phyloP scores from a whole-genome alignment of 176 grass and related monocot genomes.

The Aechmea fasciata region DNA sequence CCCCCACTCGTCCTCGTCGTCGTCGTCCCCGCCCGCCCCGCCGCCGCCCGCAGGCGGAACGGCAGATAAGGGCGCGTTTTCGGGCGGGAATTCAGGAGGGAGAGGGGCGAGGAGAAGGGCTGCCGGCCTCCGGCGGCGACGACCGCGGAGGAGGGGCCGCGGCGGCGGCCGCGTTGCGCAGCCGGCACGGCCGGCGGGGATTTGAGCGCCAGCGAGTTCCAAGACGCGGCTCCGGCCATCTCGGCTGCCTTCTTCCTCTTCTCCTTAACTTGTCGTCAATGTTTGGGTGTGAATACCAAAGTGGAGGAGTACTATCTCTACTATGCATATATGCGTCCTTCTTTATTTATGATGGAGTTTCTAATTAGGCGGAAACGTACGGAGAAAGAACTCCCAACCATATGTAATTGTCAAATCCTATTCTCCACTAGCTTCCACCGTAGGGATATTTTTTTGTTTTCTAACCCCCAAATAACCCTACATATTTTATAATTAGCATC shows the following conservation, averaged over 20 bases:
- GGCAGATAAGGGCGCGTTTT: neutral
- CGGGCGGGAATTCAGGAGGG: slow-evolving; percentile 7
- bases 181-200: slow-evolving; percentile 7
- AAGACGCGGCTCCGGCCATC: slow-evolving; percentile 34
- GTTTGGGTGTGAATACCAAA: too few species aligned
- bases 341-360: too few species aligned
- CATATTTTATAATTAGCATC: too few species aligned
- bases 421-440: too few species aligned
- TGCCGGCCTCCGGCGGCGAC: neutral
- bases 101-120: neutral
- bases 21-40: slow-evolving; percentile 25
- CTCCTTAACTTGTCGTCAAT: too few species aligned
- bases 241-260: neutral
- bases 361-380: too few species aligned
- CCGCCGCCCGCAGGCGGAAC: slow-evolving; percentile 16
- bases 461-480: too few species aligned
- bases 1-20: slow-evolving; percentile 84
- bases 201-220: slow-evolving; percentile 34
- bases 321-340: too few species aligned
- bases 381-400: too few species aligned
- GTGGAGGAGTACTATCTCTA: too few species aligned
- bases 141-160: neutral
- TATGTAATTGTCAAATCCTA: too few species aligned
- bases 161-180: neutral
- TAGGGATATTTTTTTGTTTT: too few species aligned